These are phyloP conservation scores for Talaromyces pinophilus DNA, from an alignment of 2,329 filamentous ascomycete genomes.

Conservation along the genomic window DNA sequence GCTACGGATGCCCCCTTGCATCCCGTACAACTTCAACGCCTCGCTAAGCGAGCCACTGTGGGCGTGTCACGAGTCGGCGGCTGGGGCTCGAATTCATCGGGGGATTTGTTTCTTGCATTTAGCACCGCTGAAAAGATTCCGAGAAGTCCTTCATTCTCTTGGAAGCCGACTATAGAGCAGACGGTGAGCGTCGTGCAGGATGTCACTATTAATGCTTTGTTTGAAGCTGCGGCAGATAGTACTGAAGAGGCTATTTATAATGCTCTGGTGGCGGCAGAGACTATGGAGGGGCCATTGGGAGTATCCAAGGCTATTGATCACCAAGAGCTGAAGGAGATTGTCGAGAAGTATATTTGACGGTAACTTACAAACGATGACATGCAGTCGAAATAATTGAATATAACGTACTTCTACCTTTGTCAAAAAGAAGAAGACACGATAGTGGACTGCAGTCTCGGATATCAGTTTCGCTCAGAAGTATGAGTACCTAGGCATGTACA, in stretches of 20 bases:
- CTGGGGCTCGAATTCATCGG: slow-evolving; percentile 20
- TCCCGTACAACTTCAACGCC: slow-evolving; percentile 19
- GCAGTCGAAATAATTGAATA: not conserved
- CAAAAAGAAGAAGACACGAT: too few relatives aligned
- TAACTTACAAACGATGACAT: not conserved
- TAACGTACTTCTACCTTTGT: not conserved
- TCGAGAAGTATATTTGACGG: slow-evolving; percentile 13
- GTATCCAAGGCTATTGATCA: slow-evolving; percentile 14
- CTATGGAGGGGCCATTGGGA: slow-evolving; percentile 20
- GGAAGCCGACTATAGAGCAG: slow-evolving; percentile 19
- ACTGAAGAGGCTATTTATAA: slow-evolving; percentile 23
- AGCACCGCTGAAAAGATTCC: slow-evolving; percentile 18
- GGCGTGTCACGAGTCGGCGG: slow-evolving; percentile 18
- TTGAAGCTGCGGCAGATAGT: slow-evolving; percentile 18
- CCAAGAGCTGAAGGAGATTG: slow-evolving; percentile 16
- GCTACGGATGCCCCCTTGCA: slow-evolving; percentile 20
- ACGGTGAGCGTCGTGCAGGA: slow-evolving; percentile 19
- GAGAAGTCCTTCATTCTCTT: slow-evolving; percentile 13
- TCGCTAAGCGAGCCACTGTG: slow-evolving; percentile 19
- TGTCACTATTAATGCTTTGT: slow-evolving; percentile 21
- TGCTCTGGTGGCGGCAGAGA: slow-evolving; percentile 13
- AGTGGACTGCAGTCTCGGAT: too few relatives aligned
- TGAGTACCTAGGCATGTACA: not conserved
- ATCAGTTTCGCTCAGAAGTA: not conserved
- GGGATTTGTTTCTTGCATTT: slow-evolving; percentile 20